Percentiles rank a stretch among this genome's conserved stretches.
These are phyloP conservation scores for Setaria viridis DNA, from an alignment of 202 grass and related monocot species.

Conservation along the genomic window DNA sequence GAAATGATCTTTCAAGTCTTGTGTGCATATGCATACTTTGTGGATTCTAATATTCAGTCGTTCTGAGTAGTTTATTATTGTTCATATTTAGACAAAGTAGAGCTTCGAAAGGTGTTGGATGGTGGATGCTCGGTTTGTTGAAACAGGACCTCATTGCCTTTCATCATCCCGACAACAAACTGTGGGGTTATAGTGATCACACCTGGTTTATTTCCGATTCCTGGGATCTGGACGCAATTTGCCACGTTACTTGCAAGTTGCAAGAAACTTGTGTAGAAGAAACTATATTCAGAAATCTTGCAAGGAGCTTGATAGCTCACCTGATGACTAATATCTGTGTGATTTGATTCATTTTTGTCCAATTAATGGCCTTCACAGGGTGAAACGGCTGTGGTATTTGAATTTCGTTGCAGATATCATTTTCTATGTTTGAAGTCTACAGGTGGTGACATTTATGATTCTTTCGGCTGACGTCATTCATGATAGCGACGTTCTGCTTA, in stretches of 20 bases:
- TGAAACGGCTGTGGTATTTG: neutral
- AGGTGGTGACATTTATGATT: neutral
- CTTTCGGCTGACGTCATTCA: too few species aligned
- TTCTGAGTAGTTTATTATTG: constrained; percentile 39
- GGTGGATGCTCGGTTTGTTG: constrained; percentile 5
- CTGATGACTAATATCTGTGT: neutral
- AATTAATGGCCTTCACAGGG: too few species aligned
- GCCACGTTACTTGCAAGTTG: neutral
- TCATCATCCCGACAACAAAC: neutral
- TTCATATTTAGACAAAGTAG: constrained; percentile 32
- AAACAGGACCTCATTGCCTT: constrained; percentile 13
- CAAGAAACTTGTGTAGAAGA: neutral
- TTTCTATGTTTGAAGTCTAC: neutral
- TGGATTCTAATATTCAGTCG: constrained; percentile 20
- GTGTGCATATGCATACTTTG: constrained; percentile 40
- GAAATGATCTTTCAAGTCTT: constrained; percentile 15
- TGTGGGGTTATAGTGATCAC: neutral
- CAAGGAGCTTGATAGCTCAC: neutral
- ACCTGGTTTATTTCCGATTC: constrained; percentile 29
- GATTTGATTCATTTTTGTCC: neutral
- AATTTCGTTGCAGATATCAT: neutral
- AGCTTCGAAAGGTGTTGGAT: constrained; percentile 23
- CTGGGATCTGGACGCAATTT: constrained; percentile 22
- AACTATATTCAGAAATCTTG: neutral
- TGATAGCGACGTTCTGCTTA: too few species aligned